A percentile compares a stretch with the other conserved stretches of the same genome.
Conservation (phyloP, 2,329 filamentous ascomycete genomes). For the Xylariales sp. region DNA sequence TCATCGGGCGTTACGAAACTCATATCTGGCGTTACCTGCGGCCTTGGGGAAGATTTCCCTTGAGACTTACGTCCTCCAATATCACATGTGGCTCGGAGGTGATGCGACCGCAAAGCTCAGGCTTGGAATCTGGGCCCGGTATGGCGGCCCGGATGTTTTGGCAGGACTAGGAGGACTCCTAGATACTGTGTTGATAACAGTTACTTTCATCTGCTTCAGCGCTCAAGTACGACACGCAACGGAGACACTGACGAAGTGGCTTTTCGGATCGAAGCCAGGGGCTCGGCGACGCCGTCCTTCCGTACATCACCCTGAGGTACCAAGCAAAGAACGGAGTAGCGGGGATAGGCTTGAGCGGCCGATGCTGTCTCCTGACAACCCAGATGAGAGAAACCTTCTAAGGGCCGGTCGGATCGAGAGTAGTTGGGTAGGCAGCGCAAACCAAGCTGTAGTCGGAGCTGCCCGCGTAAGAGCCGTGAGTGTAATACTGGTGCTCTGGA, state of each 20-base stretch:
- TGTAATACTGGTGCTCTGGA: no score
- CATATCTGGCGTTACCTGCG: constrained; percentile 42
- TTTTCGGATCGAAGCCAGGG: constrained; percentile 11
- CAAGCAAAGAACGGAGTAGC: no score
- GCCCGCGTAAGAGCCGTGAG: no score
- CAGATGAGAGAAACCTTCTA: no score
- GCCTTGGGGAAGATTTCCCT: constrained; percentile 53
- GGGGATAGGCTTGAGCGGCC: no score
- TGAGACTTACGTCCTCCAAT: constrained; percentile 56
- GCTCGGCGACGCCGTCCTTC: no score
- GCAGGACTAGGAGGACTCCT: constrained; percentile 14
- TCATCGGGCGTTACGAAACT: constrained; percentile 32
- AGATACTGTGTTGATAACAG: constrained; percentile 21
- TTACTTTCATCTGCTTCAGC: constrained; percentile 21
- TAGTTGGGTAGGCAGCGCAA: no score
- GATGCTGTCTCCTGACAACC: no score
- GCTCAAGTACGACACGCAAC: constrained; percentile 19
- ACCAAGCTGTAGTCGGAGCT: no score
- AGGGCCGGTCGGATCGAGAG: no score
- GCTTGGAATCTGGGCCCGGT: constrained; percentile 12
- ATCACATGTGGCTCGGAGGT: constrained; percentile 57
- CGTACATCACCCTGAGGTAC: no score
- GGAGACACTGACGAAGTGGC: constrained; percentile 13
- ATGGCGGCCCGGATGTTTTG: constrained; percentile 5
- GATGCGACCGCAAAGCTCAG: constrained; percentile 50